Evolutionary conservation across 495 filamentous ascomycete species (phyloP), one percentile per base, ranked within the genome.

Genomic region (Pyrenopolyporus hunteri): DNA sequence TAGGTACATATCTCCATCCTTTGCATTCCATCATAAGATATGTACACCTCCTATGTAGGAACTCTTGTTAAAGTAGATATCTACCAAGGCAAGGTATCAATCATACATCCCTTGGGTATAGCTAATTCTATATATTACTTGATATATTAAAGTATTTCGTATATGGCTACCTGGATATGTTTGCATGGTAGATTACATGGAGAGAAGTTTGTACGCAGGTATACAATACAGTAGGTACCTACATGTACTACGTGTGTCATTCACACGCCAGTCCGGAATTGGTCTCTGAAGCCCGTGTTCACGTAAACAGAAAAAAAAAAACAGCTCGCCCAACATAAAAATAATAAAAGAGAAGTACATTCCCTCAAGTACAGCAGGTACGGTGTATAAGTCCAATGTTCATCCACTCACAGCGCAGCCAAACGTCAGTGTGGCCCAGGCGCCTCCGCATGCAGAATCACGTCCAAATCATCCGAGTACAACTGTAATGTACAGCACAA

Each of bases 391-490:
- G 6, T 23, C 17, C 10, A 3, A 20, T 25, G 8, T 46, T 39
- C 36, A 33, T 45, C 63, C 57, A 66, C 47, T 51, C 40, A 49
- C 43, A 35, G n/a, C 51, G 46, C 52, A 51, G 33, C 29, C 49
- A 40, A 35, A n/a, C n/a, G n/a, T n/a, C n/a, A n/a, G n/a, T n/a
- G n/a, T 59, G 47, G 61, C 61, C 61, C 55, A 59, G 55, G 22
- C 61, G 29, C 29, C 61, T 64, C 55, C 56, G 54, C 55, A 58
- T 64, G 55, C 55, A 64, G 54, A 59, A 60, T 66, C 57, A 66
- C 63, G 57, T 52, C 57, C 63, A 66, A 61, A 66, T 66, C 63
- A 66, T 66, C 63, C 63, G 63, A 66, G 63, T 66, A 66, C 63
- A 66, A 66, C 63, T 61, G 57, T 60, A 66, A 61, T 61, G 57